Base-by-base conservation (phyloP, 306 rosid genomes). In the Vigna trinervia region DNA sequence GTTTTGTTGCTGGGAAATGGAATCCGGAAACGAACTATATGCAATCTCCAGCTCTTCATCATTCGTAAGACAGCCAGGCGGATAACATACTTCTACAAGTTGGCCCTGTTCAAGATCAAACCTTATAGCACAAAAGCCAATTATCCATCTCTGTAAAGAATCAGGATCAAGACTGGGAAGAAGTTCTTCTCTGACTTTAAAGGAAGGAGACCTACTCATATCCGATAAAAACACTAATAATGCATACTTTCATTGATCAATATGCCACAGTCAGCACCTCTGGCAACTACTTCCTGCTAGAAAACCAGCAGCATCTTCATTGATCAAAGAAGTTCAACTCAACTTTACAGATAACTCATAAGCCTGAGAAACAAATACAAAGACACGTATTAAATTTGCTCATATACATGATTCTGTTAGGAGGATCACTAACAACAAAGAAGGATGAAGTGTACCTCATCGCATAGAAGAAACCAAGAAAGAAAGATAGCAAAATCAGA, bases 81-180 rank as follows among this genome's bases (percentile, higher is more conserved):
- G 97, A 56, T 88, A 90, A 82, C 93, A 90, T 87, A 88, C 89
- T 87, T 92, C 97, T 41, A 88, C 80, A 5, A 92, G 86, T 83
- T 92, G 97, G 56, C 96, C 93, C 69, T 87, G 96, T 48, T 90
- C 90, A 47, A 92, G 97, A 87, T 90, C 96, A 82, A 92, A 92
- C 73, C 97, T 87, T 41, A 88, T 85, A 43, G 88, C 82, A 82
- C 97, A 92, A 70, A 90, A 84, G 62, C 93, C 90, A 82, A 88
- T 85, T 53, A 86, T 76, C 97, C 97, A 90, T 82, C 85, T 87
- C 78, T 60, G 86, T 60, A 92, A 83, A 71, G 90, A 86, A 45
- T 86, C 90, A 23, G 92, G 89, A 70, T 88, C 89, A 80, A 87
- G 92, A 81, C 70, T 83, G 28, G 85, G 87, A 83, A 87, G 87